Percentiles rank a stretch among this genome's conserved stretches.
Conservation (phyloP, 2,329 filamentous ascomycete species). For the Eutypella sp. region DNA sequence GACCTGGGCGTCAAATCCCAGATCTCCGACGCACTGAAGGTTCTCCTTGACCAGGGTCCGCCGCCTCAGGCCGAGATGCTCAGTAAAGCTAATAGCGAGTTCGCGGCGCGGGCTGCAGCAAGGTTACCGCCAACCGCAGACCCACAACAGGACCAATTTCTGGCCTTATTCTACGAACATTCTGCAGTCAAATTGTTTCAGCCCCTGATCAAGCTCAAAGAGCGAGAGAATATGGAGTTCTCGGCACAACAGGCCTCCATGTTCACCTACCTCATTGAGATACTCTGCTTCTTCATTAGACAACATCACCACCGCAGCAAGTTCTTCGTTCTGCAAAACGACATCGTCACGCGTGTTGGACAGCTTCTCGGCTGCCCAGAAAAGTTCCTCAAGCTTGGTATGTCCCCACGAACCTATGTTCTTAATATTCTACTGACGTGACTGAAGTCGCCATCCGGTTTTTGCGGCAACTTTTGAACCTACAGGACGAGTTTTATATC, state of each 20-base stretch:
- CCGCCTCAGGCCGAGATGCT: slow-evolving; percentile 49
- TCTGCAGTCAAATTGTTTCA: slow-evolving; percentile 82
- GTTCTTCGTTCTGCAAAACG: slow-evolving; percentile 78
- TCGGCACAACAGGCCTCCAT: slow-evolving; percentile 82
- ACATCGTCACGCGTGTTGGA: slow-evolving; percentile 70
- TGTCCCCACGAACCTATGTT: slow-evolving; percentile 25
- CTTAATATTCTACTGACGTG: slow-evolving; percentile 7
- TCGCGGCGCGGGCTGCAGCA: slow-evolving; percentile 56
- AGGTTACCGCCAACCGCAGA: slow-evolving; percentile 44
- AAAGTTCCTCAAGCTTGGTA: slow-evolving; percentile 88
- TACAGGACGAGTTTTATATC: slow-evolving; percentile 89
- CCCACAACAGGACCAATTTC: slow-evolving; percentile 77
- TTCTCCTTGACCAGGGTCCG: slow-evolving; percentile 72
- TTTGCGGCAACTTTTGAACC: slow-evolving; percentile 77
- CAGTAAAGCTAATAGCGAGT: slow-evolving; percentile 63
- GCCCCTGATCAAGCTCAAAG: slow-evolving; percentile 76
- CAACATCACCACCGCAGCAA: slow-evolving; percentile 84
- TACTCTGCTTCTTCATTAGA: slow-evolving; percentile 88
- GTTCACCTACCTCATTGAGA: slow-evolving; percentile 86
- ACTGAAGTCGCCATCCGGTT: slow-evolving; percentile 78
- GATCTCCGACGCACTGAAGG: slow-evolving; percentile 90
- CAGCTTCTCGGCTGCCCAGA: slow-evolving; percentile 79
- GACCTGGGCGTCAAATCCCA: slow-evolving; percentile 94
- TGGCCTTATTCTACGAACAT: slow-evolving; percentile 83
- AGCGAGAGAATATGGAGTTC: slow-evolving; percentile 63